Base-by-base conservation (phyloP, 768 basidiomycete genomes). In the Naganishia kalamii region DNA sequence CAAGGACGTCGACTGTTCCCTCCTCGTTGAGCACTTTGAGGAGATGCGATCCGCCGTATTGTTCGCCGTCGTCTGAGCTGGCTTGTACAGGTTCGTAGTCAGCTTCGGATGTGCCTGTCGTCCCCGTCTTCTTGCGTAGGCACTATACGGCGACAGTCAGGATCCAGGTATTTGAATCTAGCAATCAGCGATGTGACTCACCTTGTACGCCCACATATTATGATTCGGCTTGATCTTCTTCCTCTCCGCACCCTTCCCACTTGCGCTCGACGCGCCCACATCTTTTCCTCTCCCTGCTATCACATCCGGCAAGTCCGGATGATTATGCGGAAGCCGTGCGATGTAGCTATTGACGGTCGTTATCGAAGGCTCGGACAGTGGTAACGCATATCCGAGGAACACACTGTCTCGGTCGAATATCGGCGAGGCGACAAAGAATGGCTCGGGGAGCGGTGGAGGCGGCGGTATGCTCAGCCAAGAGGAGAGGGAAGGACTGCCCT, bases 1-100 rank as follows among this genome's bases (percentile, higher is more conserved):
- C 15, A 63, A 70, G 40, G 62, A 68, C 44, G 67, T 66, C 33
- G 67, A 70, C 15, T 27, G 47, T 13, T 61, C 69, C 59, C 69
- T 72, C 44, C 13, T 68, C 66, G n/a, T 50, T 50, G 23, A 68
- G 37, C 2, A 64, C 52, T 30, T 60, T 57, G 30, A 64, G 51
- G 12, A 68, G 32, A 12, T 47, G 48, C 52, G 63, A 41, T 12
- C 62, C 62, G 11, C 62, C 66, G 30, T 61, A 62, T 17, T 49
- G 35, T 27, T 68, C 66, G 32, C 57, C 66, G 30, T 68, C 66
- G 43, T 68, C 66, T 2, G 54, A 41, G 43, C 51, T 44, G 3
- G 41, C 49, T 50, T 46, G 37, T 27, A 40, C 29, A 1, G 60
- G 37, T 48, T 62, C 60, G 44, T 68, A 68, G 47, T 68, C 66